Percentiles rank a stretch among this genome's conserved stretches.
phyloP scores from a whole-genome alignment of 768 basidiomycete species.

The Sistotremastrum suecicum region DNA sequence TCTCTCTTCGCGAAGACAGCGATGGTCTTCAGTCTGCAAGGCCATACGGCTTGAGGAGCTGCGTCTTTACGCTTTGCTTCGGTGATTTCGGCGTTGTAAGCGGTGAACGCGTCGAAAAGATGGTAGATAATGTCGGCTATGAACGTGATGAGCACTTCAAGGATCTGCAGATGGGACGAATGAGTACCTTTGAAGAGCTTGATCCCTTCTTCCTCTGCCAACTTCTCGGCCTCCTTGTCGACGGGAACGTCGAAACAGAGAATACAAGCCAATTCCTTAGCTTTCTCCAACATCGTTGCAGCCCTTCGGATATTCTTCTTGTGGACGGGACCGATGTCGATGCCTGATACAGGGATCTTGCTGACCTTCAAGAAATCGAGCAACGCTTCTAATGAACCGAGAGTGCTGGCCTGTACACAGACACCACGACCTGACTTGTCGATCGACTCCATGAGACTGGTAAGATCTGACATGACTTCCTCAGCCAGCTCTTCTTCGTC shows the following conservation, averaged over 20 bases:
- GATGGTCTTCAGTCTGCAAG: slow-evolving; percentile 83
- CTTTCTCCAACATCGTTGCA: slow-evolving; percentile 89
- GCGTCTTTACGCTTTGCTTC: slow-evolving; percentile 90
- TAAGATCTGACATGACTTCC: slow-evolving; percentile 93
- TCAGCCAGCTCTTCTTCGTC: slow-evolving; percentile 92
- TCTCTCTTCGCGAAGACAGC: slow-evolving; percentile 95
- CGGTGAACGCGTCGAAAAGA: slow-evolving; percentile 90
- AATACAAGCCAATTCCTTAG: slow-evolving; percentile 88
- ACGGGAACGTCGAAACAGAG: slow-evolving; percentile 94
- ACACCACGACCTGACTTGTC: slow-evolving; percentile 95
- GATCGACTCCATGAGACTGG: slow-evolving; percentile 74
- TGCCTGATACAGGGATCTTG: slow-evolving; percentile 95
- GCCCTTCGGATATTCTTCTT: slow-evolving; percentile 90
- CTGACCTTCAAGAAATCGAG: slow-evolving; percentile 88
- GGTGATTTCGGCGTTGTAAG: slow-evolving; percentile 80
- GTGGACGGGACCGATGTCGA: slow-evolving; percentile 95
- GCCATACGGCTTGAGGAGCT: slow-evolving; percentile 93
- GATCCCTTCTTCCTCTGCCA: slow-evolving; percentile 92
- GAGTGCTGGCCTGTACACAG: slow-evolving; percentile 92
- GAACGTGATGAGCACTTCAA: slow-evolving; percentile 4
- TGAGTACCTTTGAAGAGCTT: slow-evolving; percentile 78
- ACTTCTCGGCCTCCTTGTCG: slow-evolving; percentile 82
- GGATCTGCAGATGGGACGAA: background rate
- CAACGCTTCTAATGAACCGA: slow-evolving; percentile 92
- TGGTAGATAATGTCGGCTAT: slow-evolving; percentile 98